Evolutionary conservation across 2,329 filamentous ascomycete species (phyloP).

Genomic region (Monosporascus sp.): DNA sequence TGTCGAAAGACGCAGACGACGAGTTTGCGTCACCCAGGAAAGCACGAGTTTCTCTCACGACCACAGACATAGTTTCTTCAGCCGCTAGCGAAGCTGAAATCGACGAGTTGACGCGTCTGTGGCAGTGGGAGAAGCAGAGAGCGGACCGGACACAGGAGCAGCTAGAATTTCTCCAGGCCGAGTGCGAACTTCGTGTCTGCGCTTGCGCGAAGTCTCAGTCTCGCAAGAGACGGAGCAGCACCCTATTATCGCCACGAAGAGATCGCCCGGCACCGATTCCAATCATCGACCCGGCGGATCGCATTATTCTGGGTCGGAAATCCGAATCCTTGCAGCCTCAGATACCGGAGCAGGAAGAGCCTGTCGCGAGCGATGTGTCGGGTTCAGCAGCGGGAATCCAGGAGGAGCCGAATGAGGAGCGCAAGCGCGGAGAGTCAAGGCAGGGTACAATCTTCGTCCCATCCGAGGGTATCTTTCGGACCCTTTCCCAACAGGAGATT

Average conservation of each 20-base stretch:
- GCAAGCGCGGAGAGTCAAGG: slow-evolving; percentile 32
- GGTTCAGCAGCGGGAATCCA: slow-evolving; percentile 9
- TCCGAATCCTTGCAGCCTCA: slow-evolving; percentile 17
- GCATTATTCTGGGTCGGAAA: slow-evolving; percentile 36
- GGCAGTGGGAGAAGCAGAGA: slow-evolving; percentile 55
- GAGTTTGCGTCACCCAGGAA: slow-evolving; percentile 60
- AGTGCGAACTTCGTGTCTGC: slow-evolving; percentile 66
- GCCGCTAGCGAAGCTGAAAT: slow-evolving; percentile 53
- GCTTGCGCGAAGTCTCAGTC: slow-evolving; percentile 44
- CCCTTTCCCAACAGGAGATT: slow-evolving; percentile 48
- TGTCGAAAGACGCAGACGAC: slow-evolving; percentile 44
- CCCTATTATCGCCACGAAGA: slow-evolving; percentile 26
- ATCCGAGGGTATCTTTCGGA: slow-evolving; percentile 58
- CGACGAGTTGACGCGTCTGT: slow-evolving; percentile 47
- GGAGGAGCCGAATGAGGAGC: slow-evolving; percentile 14
- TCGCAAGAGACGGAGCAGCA: slow-evolving; percentile 26
- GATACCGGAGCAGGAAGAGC: slow-evolving; percentile 22
- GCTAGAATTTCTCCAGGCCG: slow-evolving; percentile 70
- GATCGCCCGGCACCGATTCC: slow-evolving; percentile 30
- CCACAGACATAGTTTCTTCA: slow-evolving; percentile 49
- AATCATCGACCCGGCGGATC: slow-evolving; percentile 37
- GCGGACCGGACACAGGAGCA: slow-evolving; percentile 67
- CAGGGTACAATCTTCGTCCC: slow-evolving; percentile 55
- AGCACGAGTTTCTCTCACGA: slow-evolving; percentile 41
- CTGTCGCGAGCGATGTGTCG: slow-evolving; percentile 7